These are phyloP conservation scores for Teratosphaeria viscida DNA, from an alignment of 2,329 filamentous ascomycete genomes.

Conservation along the genomic window DNA sequence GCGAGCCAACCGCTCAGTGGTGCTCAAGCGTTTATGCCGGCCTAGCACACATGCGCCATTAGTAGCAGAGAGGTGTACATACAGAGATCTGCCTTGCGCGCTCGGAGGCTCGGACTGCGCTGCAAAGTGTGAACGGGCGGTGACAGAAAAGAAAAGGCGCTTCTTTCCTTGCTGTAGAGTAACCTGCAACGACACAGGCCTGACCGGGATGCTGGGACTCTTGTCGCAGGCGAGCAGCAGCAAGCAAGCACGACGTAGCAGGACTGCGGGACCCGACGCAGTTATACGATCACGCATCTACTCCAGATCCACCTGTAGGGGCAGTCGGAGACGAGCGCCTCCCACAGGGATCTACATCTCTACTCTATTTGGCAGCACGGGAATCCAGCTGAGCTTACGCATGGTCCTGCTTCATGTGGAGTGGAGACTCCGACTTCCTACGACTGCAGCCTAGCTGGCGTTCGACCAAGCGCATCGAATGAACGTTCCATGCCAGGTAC, in stretches of 20 bases:
- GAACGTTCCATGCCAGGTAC: constrained; percentile 7
- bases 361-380: neutral
- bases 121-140: constrained; percentile 9
- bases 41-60: constrained; percentile 5
- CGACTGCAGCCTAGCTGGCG: neutral
- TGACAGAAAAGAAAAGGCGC: constrained; percentile 16
- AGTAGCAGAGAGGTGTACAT: neutral
- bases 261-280: constrained; percentile 1
- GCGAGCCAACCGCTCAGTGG: neutral
- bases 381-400: neutral
- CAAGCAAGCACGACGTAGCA: neutral
- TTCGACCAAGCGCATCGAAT: neutral
- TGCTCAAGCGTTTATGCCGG: constrained; percentile 1
- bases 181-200: constrained; percentile 10
- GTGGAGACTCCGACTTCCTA: neutral
- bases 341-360: neutral
- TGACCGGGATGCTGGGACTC: constrained; percentile 6
- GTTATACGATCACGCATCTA: constrained; percentile 3
- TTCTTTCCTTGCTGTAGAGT: constrained; percentile 25
- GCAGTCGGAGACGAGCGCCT: neutral
- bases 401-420: neutral
- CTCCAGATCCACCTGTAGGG: neutral
- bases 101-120: constrained; percentile 19
- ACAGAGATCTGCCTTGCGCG: constrained; percentile 9
- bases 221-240: constrained; percentile 1